phyloP scores from a whole-genome alignment of 1,284 basidiomycete species.

The Pseudozyma sp. region DNA sequence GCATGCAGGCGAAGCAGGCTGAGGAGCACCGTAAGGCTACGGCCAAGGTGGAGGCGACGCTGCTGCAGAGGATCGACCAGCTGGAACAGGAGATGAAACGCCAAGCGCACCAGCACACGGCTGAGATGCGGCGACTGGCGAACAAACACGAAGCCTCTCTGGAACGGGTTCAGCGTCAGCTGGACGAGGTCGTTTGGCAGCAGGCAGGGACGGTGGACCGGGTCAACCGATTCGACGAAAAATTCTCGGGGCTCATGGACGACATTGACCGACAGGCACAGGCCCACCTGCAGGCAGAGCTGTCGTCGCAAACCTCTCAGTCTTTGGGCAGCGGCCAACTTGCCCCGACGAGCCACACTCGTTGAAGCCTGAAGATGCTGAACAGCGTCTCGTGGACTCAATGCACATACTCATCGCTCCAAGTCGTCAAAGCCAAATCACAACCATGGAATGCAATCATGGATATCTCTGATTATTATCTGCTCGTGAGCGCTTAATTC shows the following conservation, averaged over 20 bases:
- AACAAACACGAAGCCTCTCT: conserved; percentile 2
- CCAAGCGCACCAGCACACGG: background rate
- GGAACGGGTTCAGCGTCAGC: background rate
- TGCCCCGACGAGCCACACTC: conserved; percentile 14
- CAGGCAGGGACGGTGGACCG: conserved; percentile 2
- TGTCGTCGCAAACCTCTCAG: conserved; percentile 2
- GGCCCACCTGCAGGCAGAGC: conserved; percentile 18
- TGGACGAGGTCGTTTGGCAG: conserved; percentile 9
- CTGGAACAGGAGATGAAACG: background rate
- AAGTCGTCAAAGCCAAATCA: no score
- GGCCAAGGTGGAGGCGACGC: conserved; percentile 9
- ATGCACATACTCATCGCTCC: background rate
- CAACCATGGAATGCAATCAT: no score
- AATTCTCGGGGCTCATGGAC: conserved; percentile 15
- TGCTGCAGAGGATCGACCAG: conserved; percentile 2
- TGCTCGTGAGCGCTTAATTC: no score
- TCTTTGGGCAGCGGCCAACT: conserved; percentile 9
- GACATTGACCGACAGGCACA: conserved; percentile 36
- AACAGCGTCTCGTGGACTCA: background rate
- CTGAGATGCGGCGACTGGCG: background rate
- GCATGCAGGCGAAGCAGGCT: conserved; percentile 1
- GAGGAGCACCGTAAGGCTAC: background rate
- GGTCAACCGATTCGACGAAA: conserved; percentile 8
- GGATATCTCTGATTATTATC: background rate
- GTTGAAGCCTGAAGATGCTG: background rate